These are phyloP conservation scores for Colletotrichum tanaceti DNA, from an alignment of 2,329 filamentous ascomycete species.

Conservation along the genomic window DNA sequence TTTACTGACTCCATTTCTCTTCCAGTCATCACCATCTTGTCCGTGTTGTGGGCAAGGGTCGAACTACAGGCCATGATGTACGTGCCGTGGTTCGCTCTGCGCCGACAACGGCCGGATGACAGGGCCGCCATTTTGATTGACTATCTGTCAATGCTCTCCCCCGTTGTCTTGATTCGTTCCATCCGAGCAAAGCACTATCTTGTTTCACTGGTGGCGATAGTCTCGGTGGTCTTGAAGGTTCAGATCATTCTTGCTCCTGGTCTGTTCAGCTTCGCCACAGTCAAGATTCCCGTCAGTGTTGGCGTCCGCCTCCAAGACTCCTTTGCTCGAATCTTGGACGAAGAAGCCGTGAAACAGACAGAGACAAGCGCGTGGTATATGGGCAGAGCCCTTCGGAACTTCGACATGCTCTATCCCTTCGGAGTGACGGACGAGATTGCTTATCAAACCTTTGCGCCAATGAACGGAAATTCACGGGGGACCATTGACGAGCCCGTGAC, in stretches of 20 bases:
- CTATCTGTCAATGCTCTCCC: slow-evolving; percentile 14
- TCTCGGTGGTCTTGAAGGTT: not conserved
- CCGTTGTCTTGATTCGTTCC: not conserved
- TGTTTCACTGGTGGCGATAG: not conserved
- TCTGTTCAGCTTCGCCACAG: slow-evolving; percentile 13
- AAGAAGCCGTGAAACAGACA: not conserved
- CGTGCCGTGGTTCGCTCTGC: slow-evolving; percentile 28
- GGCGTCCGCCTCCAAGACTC: slow-evolving; percentile 4
- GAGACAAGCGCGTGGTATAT: slow-evolving; percentile 6
- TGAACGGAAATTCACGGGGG: not conserved
- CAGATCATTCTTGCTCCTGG: slow-evolving; percentile 20
- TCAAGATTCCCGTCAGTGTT: not conserved
- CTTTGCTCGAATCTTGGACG: not conserved
- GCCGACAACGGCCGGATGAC: not conserved
- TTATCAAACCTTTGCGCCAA: slow-evolving; percentile 18
- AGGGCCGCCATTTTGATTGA: slow-evolving; percentile 11
- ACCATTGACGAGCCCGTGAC: slow-evolving; percentile 2
- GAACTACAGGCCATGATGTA: slow-evolving; percentile 26
- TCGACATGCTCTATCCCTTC: slow-evolving; percentile 13
- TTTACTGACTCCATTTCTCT: not conserved
- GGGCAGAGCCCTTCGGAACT: slow-evolving; percentile 3
- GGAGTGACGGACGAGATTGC: slow-evolving; percentile 9
- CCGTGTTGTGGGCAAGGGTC: slow-evolving; percentile 24
- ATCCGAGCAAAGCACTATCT: slow-evolving; percentile 15
- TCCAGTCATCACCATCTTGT: slow-evolving; percentile 8